Evolutionary conservation across 371 early-diverging fungal species (phyloP).

Genomic region (Mucor racemosus): DNA sequence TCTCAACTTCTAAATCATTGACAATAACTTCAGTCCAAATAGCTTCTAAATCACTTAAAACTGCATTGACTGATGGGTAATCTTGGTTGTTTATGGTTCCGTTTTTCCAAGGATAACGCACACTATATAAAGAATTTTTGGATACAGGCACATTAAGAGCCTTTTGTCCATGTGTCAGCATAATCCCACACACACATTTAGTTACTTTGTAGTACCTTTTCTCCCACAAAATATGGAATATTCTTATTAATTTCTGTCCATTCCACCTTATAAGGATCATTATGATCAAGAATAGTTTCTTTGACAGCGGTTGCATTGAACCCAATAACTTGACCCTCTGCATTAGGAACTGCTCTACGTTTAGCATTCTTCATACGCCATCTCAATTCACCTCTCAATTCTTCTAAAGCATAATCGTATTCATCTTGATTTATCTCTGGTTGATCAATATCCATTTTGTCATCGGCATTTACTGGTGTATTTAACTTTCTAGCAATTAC

Average conservation of each 20-base stretch:
- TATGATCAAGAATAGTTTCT: slow-evolving; percentile 83
- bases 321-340: slow-evolving; percentile 68
- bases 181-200: neutral
- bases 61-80: slow-evolving; percentile 67
- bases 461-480: neutral
- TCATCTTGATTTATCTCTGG: slow-evolving; percentile 26
- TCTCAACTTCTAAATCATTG: slow-evolving; percentile 72
- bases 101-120: slow-evolving; percentile 72
- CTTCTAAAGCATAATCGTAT: slow-evolving; percentile 42
- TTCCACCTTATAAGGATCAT: slow-evolving; percentile 89
- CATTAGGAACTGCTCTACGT: slow-evolving; percentile 78
- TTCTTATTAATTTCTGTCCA: slow-evolving; percentile 65
- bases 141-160: slow-evolving; percentile 48
- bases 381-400: slow-evolving; percentile 66
- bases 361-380: slow-evolving; percentile 82
- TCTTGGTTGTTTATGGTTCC: slow-evolving; percentile 79
- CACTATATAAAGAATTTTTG: slow-evolving; percentile 38
- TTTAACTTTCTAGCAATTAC: slow-evolving; percentile 72
- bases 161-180: slow-evolving; percentile 19
- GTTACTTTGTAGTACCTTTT: slow-evolving; percentile 46
- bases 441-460: neutral
- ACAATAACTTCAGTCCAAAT: slow-evolving; percentile 79
- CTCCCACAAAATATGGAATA: slow-evolving; percentile 64
- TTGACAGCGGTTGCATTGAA: slow-evolving; percentile 73
- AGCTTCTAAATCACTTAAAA: slow-evolving; percentile 75